phyloP scores from a whole-genome alignment of 139 green algal genomes.

The Zygnema cylindricum region DNA sequence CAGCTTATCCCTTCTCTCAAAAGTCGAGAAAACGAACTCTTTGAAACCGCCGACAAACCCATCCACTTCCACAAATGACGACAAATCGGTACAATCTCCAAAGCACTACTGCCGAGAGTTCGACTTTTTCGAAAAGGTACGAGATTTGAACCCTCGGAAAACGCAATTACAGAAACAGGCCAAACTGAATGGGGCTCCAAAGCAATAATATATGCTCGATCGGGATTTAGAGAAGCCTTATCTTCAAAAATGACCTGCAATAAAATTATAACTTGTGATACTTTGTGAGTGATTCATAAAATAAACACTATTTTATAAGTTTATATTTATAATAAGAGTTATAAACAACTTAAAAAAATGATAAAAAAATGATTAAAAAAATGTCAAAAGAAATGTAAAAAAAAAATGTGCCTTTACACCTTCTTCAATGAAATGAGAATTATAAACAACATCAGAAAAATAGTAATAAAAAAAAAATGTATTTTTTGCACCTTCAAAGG shows the following conservation, averaged over 20 bases:
- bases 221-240: neutral
- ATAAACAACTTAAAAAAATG: neutral
- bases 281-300: neutral
- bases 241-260: constrained; percentile 28
- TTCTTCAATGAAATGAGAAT: neutral
- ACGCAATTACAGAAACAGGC: constrained; percentile 39
- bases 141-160: constrained; percentile 20
- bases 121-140: neutral
- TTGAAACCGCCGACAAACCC: constrained; percentile 43
- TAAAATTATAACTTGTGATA: neutral
- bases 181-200: constrained; percentile 56
- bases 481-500: constrained; percentile 23
- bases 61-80: constrained; percentile 81
- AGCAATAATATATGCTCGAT: constrained; percentile 32
- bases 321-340: neutral
- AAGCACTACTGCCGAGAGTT: constrained; percentile 9
- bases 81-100: constrained; percentile 71
- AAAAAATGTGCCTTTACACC: too few relatives aligned
- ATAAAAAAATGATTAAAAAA: neutral
- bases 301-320: neutral
- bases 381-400: neutral
- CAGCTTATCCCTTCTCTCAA: constrained; percentile 27
- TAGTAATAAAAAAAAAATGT: too few relatives aligned
- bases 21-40: neutral
- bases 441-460: too few relatives aligned